phyloP scores from a whole-genome alignment of 768 basidiomycete species.

The Termitomyces sp. region DNA sequence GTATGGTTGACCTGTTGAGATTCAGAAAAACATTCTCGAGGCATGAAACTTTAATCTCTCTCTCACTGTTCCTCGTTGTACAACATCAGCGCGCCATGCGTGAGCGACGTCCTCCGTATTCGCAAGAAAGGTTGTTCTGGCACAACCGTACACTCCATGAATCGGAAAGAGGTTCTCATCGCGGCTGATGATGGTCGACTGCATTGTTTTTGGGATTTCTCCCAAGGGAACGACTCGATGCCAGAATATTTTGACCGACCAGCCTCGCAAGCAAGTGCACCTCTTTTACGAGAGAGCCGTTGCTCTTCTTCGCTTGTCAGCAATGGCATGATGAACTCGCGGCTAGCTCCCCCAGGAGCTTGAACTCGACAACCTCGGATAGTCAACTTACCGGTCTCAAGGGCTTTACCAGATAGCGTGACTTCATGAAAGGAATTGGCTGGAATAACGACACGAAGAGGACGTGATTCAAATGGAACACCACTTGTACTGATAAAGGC shows the following conservation, averaged over 20 bases:
- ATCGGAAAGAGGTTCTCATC: constrained; percentile 37
- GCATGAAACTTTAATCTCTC: background rate
- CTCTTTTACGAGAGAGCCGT: constrained; percentile 52
- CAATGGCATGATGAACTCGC: constrained; percentile 77
- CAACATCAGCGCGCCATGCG: constrained; percentile 92
- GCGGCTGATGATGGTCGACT: constrained; percentile 20
- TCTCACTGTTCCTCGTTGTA: constrained; percentile 91
- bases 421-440: constrained; percentile 75
- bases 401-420: constrained; percentile 64
- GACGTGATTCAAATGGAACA: constrained; percentile 64
- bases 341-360: constrained; percentile 65
- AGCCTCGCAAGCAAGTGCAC: constrained; percentile 60
- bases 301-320: constrained; percentile 72
- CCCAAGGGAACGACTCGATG: constrained; percentile 68
- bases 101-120: constrained; percentile 84
- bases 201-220: constrained; percentile 44
- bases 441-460: constrained; percentile 65
- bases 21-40: constrained; percentile 1
- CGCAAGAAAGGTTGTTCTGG: constrained; percentile 86
- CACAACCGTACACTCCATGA: constrained; percentile 80
- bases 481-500: constrained; percentile 69
- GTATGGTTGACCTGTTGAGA: constrained; percentile 67
- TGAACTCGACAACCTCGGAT: constrained; percentile 81
- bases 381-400: constrained; percentile 61
- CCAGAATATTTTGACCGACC: constrained; percentile 75